Conservation (phyloP, 805 yeast genomes). For the Candida chauliodis region DNA sequence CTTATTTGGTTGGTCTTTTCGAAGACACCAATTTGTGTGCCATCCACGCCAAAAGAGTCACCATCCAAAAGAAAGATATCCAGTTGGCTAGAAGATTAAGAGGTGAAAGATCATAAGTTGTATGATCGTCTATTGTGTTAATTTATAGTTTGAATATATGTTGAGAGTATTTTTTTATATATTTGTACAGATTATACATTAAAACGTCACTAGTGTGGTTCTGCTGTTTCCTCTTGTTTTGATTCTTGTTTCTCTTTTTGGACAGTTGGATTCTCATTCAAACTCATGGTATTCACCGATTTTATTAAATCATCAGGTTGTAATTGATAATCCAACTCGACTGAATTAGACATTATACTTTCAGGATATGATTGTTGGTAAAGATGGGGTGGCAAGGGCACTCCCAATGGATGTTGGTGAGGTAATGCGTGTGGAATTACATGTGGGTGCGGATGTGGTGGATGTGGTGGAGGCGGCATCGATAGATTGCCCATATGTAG, state of each 20-base stretch:
- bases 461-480: slow-evolving; percentile 10
- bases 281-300: slow-evolving; percentile 5
- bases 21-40: slow-evolving; percentile 99
- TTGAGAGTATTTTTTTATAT: no score
- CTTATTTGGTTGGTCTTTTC: slow-evolving; percentile 90
- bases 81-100: slow-evolving; percentile 97
- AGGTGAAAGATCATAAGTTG: slow-evolving; percentile 88
- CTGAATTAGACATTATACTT: background rate
- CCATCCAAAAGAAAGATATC: slow-evolving; percentile 97
- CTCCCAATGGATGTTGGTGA: slow-evolving; percentile 3
- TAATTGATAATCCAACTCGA: background rate
- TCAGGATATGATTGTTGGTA: background rate
- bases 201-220: no score
- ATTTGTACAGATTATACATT: no score
- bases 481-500: slow-evolving; percentile 4
- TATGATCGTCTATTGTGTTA: no score
- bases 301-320: slow-evolving; percentile 10
- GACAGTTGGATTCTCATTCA: slow-evolving; percentile 8
- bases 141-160: no score
- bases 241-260: no score
- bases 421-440: background rate
- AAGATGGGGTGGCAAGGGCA: background rate
- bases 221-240: background rate
- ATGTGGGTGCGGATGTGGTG: slow-evolving; percentile 1
- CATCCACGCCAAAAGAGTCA: slow-evolving; percentile 98